These are phyloP conservation scores for Emmonsiellopsis sp. DNA, from an alignment of 2,329 filamentous ascomycete genomes.

Conservation along the genomic window DNA sequence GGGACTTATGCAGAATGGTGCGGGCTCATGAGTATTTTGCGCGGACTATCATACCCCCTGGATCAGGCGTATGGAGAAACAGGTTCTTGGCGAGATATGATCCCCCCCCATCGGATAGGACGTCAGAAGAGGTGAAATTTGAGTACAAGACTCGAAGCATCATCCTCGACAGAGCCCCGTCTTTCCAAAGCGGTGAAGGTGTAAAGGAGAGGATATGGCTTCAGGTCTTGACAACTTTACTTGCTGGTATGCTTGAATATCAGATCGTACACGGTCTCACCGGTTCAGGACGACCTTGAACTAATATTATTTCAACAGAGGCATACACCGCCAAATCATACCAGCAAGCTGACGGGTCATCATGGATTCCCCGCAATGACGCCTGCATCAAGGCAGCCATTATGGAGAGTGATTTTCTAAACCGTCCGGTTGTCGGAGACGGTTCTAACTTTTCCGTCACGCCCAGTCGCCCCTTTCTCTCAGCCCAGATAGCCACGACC, in stretches of 20 bases:
- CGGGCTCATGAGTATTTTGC: slow-evolving; percentile 18
- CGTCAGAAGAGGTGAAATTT: slow-evolving; percentile 16
- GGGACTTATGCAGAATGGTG: slow-evolving; percentile 22
- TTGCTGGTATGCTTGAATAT: slow-evolving; percentile 9
- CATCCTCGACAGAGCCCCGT: slow-evolving; percentile 20
- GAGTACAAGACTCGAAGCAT: slow-evolving; percentile 29
- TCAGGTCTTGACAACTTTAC: slow-evolving; percentile 20
- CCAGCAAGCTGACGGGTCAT: neutral
- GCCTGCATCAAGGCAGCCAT: slow-evolving; percentile 14
- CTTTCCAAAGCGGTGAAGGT: slow-evolving; percentile 18
- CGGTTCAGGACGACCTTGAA: neutral
- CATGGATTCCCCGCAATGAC: neutral
- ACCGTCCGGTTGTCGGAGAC: slow-evolving; percentile 14
- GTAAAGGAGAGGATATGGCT: slow-evolving; percentile 21
- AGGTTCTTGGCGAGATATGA: slow-evolving; percentile 27
- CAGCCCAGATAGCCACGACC: slow-evolving; percentile 22
- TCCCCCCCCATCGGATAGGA: slow-evolving; percentile 11
- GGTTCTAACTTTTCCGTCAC: slow-evolving; percentile 10
- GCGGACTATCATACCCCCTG: slow-evolving; percentile 15
- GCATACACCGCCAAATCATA: neutral
- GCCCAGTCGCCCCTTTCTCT: slow-evolving; percentile 11
- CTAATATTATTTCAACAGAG: neutral
- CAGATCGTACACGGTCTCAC: slow-evolving; percentile 7
- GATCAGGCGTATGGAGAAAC: slow-evolving; percentile 25
- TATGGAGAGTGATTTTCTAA: slow-evolving; percentile 15